Conservation (phyloP, 2,329 filamentous ascomycete genomes). For the Endoconidiophora laricicola region DNA sequence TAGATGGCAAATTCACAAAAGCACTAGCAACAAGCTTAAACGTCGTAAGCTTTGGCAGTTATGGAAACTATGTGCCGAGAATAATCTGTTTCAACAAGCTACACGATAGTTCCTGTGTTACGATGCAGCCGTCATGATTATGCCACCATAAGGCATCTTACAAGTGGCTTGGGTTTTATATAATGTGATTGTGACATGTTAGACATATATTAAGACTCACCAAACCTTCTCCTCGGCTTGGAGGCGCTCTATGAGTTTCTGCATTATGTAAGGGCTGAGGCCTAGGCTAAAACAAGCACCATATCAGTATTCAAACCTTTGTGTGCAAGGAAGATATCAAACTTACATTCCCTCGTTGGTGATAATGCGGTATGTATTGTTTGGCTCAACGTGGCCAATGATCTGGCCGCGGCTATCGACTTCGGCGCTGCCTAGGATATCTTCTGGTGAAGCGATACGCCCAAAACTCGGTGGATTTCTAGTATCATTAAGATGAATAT, state of each 20-base stretch:
- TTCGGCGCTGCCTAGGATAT: constrained; percentile 52
- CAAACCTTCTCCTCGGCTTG: constrained; percentile 14
- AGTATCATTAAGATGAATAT: constrained; percentile 47
- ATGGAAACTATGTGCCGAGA: too few species aligned
- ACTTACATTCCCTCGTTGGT: constrained; percentile 54
- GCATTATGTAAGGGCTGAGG: constrained; percentile 34
- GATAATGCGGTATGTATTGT: constrained; percentile 46
- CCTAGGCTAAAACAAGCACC: constrained; percentile 26
- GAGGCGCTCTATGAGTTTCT: constrained; percentile 34
- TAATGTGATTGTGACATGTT: too few species aligned
- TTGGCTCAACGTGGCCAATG: constrained; percentile 40
- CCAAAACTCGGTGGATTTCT: constrained; percentile 51
- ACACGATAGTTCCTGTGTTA: too few species aligned
- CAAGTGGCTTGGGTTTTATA: too few species aligned
- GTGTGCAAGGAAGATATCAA: neutral
- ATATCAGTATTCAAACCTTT: neutral
- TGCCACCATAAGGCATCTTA: too few species aligned
- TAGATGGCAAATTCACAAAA: too few species aligned
- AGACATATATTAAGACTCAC: too few species aligned
- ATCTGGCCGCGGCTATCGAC: constrained; percentile 41
- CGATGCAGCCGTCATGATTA: too few species aligned
- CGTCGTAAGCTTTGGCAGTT: too few species aligned
- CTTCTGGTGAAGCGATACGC: constrained; percentile 51
- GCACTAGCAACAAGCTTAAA: too few species aligned
- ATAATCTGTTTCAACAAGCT: too few species aligned